Evolutionary conservation across 2,329 filamentous ascomycete species (phyloP), one percentile per base, ranked within the genome.

Genomic region (Colletotrichum nymphaeae): DNA sequence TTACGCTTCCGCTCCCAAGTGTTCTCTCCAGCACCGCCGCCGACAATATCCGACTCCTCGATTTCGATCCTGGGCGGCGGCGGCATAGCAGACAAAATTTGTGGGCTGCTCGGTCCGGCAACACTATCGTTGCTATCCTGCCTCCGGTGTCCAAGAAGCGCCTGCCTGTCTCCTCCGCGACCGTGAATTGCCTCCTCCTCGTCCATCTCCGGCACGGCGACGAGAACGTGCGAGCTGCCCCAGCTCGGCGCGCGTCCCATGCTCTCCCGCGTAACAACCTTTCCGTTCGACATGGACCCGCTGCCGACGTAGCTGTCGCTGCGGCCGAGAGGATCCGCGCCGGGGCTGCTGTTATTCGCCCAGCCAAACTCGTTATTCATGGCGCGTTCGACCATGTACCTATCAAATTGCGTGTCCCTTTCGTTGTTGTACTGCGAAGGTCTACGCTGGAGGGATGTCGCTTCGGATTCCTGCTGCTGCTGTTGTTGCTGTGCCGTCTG

Each of bases 171-270:
- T 49, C 76, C 76, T 57, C 63, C 74, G 49, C 78, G 74, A 35
- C 71, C 74, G 12, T 73, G 56, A 58, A 78, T 79, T 8, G 42
- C 42, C 19, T 75, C 66, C 5, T 75, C 71, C n/a, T 78, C 78
- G 3, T 83, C 83, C 76, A 83, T 83, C 75, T 85, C 84, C 2
- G 83, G 83, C 26, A 85, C 83, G 4, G 81, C 78, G 5, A 82
- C 80, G n/a, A 84, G 77, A 2, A 79, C 79, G 53, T 81, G 78
- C 63, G 84, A 84, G 56, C 80, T 84, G 6, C 75, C 77, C 78
- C 80, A 84, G 77, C 84, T 86, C 14, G 76, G 72, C 1, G 77
- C 76, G 19, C 83, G 79, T 8, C 77, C 78, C 57, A 78, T 75
- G 53, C 76, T 82, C 49, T 76, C 74, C 14, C 74, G 30, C 24